phyloP scores from a whole-genome alignment of 2,329 filamentous ascomycete species.

The Hymenoscyphus scutula region DNA sequence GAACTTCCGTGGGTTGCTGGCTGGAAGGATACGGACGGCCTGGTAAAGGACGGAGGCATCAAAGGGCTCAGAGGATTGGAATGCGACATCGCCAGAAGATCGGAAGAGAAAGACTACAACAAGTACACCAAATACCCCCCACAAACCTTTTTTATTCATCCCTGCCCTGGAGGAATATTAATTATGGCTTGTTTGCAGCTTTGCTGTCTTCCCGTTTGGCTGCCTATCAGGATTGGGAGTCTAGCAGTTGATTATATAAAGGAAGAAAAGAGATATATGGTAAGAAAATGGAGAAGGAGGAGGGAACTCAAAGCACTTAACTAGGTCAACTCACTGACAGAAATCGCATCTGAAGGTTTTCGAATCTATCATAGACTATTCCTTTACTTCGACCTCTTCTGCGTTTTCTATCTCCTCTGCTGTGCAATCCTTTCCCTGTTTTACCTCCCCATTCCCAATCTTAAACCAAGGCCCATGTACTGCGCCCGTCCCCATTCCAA shows the following conservation, averaged over 20 bases:
- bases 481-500: constrained; percentile 22
- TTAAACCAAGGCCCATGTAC: constrained; percentile 31
- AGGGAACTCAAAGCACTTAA: background rate
- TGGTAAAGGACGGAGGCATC: background rate
- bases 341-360: background rate
- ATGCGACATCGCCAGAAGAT: background rate
- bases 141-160: background rate
- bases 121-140: background rate
- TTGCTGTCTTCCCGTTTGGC: background rate
- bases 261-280: background rate
- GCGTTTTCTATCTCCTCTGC: constrained; percentile 10
- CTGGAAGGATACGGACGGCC: background rate
- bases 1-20: background rate
- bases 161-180: background rate
- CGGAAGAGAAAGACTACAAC: background rate
- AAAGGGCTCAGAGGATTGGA: background rate
- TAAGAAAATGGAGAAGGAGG: background rate
- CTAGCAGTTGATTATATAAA: background rate
- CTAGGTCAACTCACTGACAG: background rate
- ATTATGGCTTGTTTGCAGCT: background rate
- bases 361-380: background rate
- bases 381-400: constrained; percentile 11
- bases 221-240: background rate
- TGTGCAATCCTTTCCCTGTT: constrained; percentile 2
- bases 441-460: constrained; percentile 9